Evolutionary conservation across 2,329 filamentous ascomycete genomes (phyloP), one percentile per base, ranked within the genome.

Genomic region (Penicillium sp.): DNA sequence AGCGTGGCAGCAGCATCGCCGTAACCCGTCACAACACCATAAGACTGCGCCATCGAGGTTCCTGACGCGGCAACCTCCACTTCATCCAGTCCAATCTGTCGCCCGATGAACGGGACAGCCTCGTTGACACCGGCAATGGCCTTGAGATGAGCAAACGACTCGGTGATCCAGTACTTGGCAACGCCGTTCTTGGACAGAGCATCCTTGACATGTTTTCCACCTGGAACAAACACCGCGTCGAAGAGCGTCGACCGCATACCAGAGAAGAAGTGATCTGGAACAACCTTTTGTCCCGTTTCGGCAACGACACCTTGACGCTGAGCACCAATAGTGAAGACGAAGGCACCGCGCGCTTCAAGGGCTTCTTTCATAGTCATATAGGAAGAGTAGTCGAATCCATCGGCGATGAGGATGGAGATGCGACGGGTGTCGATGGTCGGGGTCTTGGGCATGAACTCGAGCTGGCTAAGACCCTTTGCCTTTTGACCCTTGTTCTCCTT

Each of bases 141-240:
- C 71, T 90, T 90, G 36, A 89, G 72, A 44, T 92, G 85, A 0
- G 84, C 85, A 48, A 89, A 92, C 0, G 85, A 82, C 62, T 92
- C 85, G 2, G 83, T 76, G 2, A 90, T 67, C 77, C 82, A 90
- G 66, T 89, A 82, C 6, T 85, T 61, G 0, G 82, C 84, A 11
- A 84, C 79, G 0, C 85, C 85, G 46, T 75, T 86, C 69, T 80
- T 80, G 37, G 73, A 66, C 0, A 92, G 73, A 0, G 76, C 76
- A 27, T 72, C 64, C 14, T 13, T 27, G 25, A 85, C 65, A 1
- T 80, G 70, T 0, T 73, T 68, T 1, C 86, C 85, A 1, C 84
- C 84, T 1, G 85, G 85, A 2, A 93, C 67, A 55, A 87, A 88
- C 17, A 89, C 57, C 0, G 84, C 80, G 57, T 92, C 86, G 47